Conservation (phyloP, 1,284 basidiomycete species). For the Cryptococcus floricola region DNA sequence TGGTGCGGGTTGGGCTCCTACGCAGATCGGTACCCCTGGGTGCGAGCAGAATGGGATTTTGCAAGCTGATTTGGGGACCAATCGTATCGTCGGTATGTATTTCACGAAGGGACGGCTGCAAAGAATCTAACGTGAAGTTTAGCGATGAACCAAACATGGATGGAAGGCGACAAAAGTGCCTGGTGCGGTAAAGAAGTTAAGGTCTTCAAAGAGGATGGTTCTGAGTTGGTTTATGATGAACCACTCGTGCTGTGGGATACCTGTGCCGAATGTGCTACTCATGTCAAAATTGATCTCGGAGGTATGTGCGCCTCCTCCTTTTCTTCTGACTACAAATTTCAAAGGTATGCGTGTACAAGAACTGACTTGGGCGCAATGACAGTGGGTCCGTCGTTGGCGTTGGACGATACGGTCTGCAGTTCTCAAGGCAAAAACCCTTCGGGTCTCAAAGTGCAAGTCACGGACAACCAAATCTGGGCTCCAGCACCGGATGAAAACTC, state of each 20-base stretch:
- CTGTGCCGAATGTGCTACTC: conserved; percentile 17
- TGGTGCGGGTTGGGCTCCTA: conserved; percentile 2
- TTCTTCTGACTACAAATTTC: not conserved
- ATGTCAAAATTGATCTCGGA: conserved; percentile 17
- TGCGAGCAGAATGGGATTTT: conserved; percentile 5
- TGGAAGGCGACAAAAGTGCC: conserved; percentile 4
- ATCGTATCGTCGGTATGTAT: conserved; percentile 17
- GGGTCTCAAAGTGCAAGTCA: conserved; percentile 2
- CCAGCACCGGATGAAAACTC: not conserved
- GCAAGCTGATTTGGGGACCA: conserved; percentile 10
- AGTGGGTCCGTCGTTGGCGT: not conserved
- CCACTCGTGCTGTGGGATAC: conserved; percentile 26
- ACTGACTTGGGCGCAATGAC: not conserved
- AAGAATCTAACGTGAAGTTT: not conserved
- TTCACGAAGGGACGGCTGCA: not conserved
- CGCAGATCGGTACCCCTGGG: conserved; percentile 1
- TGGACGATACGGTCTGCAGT: not conserved
- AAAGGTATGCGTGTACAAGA: not conserved
- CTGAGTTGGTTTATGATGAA: conserved; percentile 11
- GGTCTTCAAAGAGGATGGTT: conserved; percentile 2
- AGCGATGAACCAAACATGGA: conserved; percentile 9
- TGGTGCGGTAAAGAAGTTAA: conserved; percentile 17
- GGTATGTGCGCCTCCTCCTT: not conserved
- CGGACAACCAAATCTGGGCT: conserved; percentile 10
- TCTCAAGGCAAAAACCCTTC: not conserved